Evolutionary conservation across 306 rosid genomes (phyloP).

Genomic region (Lotus japonicus): DNA sequence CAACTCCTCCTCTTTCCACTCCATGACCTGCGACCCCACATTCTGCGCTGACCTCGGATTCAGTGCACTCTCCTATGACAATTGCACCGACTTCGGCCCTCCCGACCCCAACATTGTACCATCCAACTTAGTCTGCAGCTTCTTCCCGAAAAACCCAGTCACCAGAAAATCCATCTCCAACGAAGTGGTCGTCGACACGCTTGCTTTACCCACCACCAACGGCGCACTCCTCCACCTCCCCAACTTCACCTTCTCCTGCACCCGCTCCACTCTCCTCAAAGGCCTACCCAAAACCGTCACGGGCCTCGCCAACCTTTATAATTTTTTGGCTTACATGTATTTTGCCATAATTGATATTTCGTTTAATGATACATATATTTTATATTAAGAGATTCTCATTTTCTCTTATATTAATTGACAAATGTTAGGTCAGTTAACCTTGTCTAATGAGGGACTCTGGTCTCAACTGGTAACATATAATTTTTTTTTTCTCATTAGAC

Average conservation of each 20-base stretch:
- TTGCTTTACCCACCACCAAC: neutral
- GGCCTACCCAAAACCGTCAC: neutral
- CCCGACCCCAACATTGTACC: neutral
- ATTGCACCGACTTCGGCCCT: neutral
- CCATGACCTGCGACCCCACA: neutral
- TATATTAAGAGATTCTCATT: too few relatives aligned
- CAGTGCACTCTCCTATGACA: neutral
- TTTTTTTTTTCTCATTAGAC: too few relatives aligned
- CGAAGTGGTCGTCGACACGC: neutral
- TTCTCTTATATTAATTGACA: too few relatives aligned
- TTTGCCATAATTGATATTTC: too few relatives aligned
- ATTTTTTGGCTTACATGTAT: too few relatives aligned
- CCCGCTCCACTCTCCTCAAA: neutral
- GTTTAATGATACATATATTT: too few relatives aligned
- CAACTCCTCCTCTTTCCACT: neutral
- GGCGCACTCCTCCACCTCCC: neutral
- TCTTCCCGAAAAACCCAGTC: neutral
- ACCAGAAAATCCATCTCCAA: neutral
- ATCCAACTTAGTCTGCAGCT: neutral
- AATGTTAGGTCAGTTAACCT: too few relatives aligned
- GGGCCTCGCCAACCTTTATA: neutral
- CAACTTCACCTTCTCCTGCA: neutral
- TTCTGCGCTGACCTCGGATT: neutral
- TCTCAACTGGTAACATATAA: too few relatives aligned
- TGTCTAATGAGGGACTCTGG: too few relatives aligned